Conservation (phyloP, 805 yeast genomes). For the Yamadazyma ubonensis region DNA sequence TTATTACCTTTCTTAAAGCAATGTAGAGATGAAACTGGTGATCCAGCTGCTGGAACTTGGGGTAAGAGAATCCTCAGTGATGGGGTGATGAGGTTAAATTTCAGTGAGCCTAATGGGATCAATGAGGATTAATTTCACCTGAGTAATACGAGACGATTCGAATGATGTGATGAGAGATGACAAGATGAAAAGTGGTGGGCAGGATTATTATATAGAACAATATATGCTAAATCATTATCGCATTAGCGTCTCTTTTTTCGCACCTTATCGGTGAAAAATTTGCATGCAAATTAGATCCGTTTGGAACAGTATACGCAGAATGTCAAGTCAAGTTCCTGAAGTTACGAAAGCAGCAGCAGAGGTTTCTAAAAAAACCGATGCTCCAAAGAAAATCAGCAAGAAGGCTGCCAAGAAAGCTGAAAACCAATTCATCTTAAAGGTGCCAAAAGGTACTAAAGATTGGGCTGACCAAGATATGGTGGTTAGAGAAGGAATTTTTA, state of each 20-base stretch:
- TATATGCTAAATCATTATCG: no score
- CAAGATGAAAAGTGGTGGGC: no score
- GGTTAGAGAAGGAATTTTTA: conserved; percentile 83
- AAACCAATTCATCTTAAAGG: conserved; percentile 73
- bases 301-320: conserved; percentile 7
- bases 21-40: conserved; percentile 95
- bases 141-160: neutral
- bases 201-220: no score
- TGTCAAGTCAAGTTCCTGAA: conserved; percentile 2
- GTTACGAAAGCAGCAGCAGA: neutral
- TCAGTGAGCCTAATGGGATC: conserved; percentile 39
- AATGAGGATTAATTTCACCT: conserved; percentile 34
- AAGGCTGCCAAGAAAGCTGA: conserved; percentile 18
- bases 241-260: conserved; percentile 1
- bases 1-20: conserved; percentile 89
- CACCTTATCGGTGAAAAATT: conserved; percentile 9
- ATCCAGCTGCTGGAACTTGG: conserved; percentile 91
- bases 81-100: conserved; percentile 46
- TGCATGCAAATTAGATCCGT: conserved; percentile 1
- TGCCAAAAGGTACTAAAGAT: conserved; percentile 96
- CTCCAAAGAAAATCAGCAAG: conserved; percentile 17
- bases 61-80: conserved; percentile 69
- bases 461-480: conserved; percentile 99
- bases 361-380: conserved; percentile 4
- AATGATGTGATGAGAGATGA: neutral